Evolutionary conservation across 176 grass and related monocot genomes (phyloP), one percentile per base, ranked within the genome.

Genomic region (Ampelocalamus luodianensis): DNA sequence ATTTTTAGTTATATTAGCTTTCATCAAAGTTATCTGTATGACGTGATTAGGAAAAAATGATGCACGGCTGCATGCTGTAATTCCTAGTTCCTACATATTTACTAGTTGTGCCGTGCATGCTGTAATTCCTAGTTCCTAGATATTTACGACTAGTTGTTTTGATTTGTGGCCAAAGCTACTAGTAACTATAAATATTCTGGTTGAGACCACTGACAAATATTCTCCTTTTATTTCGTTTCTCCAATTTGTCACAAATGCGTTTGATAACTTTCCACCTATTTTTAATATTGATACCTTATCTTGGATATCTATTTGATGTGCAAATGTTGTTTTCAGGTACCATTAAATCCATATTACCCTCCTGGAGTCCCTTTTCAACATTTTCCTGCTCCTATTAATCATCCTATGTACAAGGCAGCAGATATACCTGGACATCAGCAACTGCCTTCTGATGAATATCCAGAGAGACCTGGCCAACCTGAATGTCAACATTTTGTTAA

Each of bases 401-500:
- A 91, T 83, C 72, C 71, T 24, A 93, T 83, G 71, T 89, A 89
- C 70, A 81, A 79, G 68, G 65, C 75, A 55, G 43, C 70, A 24
- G 84, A 92, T 72, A 46, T 92, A 76, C 32, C 61, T 68, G 89
- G 71, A 65, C 87, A 85, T 83, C 91, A 86, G 64, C 89, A 86
- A 82, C 32, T 72, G 34, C 46, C 85, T 54, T 74, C 86, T 38
- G 88, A 94, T 6, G 93, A 95, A 69, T 97, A 97, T 74, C 94
- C 92, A 4, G 94, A 97, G 71, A 97, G 94, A 81, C 94, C 92
- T 83, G 92, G 90, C 48, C 89, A 90, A 74, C 90, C 90, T 61
- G 95, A 97, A 71, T 97, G 95, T 22, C 95, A 93, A 65, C 86
- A 91, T 91, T 97, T 90, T 77, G 72, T 91, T 68, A 97, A 91